These are phyloP conservation scores for Bocquillonia castaneifolia DNA, from an alignment of 441 rosid genomes.

Conservation along the genomic window DNA sequence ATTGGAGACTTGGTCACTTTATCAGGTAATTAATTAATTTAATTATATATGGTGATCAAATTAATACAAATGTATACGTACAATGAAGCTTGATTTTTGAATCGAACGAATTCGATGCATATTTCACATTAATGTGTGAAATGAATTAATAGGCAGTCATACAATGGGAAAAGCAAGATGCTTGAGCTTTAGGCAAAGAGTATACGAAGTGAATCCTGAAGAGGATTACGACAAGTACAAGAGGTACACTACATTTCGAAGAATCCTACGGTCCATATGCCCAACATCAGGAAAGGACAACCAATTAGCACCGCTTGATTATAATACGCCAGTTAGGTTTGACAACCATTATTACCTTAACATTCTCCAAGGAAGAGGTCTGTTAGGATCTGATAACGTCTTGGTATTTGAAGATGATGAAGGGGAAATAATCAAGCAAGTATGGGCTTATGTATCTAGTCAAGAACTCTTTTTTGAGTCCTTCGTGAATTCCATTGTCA, in stretches of 20 bases:
- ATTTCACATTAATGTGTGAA: neutral
- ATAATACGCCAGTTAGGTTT: conserved; percentile 49
- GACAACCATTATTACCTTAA: conserved; percentile 68
- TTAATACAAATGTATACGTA: neutral
- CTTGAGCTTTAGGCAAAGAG: conserved; percentile 63
- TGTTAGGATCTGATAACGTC: conserved; percentile 59
- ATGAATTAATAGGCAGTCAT: conserved; percentile 60
- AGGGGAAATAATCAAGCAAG: conserved; percentile 38
- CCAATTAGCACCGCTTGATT: conserved; percentile 52
- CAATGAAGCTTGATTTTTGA: neutral
- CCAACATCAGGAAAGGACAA: conserved; percentile 46
- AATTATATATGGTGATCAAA: neutral
- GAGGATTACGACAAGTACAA: conserved; percentile 44
- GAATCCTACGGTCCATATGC: conserved; percentile 51
- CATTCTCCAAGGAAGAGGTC: conserved; percentile 53
- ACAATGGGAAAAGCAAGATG: conserved; percentile 77
- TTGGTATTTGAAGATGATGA: conserved; percentile 47
- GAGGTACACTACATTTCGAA: conserved; percentile 49
- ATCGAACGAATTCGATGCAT: neutral
- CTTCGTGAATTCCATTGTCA: conserved; percentile 54
- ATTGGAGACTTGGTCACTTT: conserved; percentile 56
- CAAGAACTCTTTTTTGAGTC: conserved; percentile 44
- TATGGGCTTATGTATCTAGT: conserved; percentile 63
- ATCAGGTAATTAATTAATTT: conserved; percentile 39
- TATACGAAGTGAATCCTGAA: conserved; percentile 31